Evolutionary conservation across 2,329 filamentous ascomycete species (phyloP).

Genomic region (Penicillium sp.): DNA sequence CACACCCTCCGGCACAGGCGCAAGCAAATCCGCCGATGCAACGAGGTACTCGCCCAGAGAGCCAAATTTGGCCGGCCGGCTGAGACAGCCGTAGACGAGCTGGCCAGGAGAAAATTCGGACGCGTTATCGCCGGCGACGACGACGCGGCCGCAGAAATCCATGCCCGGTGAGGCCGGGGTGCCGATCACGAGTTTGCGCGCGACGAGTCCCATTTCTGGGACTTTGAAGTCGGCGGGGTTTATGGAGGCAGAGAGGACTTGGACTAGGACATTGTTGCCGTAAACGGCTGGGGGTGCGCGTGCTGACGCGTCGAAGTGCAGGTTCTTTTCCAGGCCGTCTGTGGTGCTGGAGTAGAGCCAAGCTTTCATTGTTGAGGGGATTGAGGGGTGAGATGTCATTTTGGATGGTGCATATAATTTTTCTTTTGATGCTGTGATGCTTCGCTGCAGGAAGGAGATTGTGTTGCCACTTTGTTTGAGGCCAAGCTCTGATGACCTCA

Average conservation of each 20-base stretch:
- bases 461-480: not conserved
- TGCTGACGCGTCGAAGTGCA: conserved; percentile 47
- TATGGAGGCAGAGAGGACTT: conserved; percentile 52
- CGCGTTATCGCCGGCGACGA: conserved; percentile 30
- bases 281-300: conserved; percentile 41
- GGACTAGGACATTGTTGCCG: conserved; percentile 52
- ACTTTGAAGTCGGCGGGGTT: conserved; percentile 65
- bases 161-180: conserved; percentile 47
- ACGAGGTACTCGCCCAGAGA: conserved; percentile 47
- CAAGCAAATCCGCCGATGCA: conserved; percentile 31
- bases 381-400: conserved; percentile 20
- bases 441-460: not conserved
- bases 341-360: conserved; percentile 54
- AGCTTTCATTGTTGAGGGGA: conserved; percentile 50
- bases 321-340: conserved; percentile 53
- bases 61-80: conserved; percentile 36
- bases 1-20: conserved; percentile 46
- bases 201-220: conserved; percentile 50
- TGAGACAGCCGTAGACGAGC: conserved; percentile 47
- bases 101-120: conserved; percentile 39
- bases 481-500: conserved; percentile 1
- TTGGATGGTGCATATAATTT: not conserved
- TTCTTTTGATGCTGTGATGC: not conserved
- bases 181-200: conserved; percentile 36
- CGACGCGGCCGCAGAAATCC: conserved; percentile 48